Evolutionary conservation across 225 moss, liverwort and hornwort genomes (phyloP).

Genomic region (Polytrichum formosum): DNA sequence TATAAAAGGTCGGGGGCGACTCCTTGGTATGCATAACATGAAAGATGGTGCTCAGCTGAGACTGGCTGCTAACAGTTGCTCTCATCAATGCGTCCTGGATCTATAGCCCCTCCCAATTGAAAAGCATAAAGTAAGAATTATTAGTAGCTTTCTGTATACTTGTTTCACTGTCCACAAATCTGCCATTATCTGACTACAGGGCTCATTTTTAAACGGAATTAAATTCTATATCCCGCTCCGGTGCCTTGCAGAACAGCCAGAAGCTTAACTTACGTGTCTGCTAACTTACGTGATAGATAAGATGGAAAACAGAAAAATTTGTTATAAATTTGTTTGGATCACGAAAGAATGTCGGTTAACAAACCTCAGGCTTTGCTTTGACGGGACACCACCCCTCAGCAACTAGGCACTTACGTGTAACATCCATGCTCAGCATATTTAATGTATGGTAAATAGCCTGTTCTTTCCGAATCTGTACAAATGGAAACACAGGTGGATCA

Average conservation of each 20-base stretch:
- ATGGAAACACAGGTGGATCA: no score
- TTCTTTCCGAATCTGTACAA: slow-evolving; percentile 68
- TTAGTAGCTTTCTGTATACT: neutral
- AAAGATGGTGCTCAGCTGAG: slow-evolving; percentile 78
- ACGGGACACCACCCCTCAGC: slow-evolving; percentile 95
- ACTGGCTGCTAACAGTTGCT: slow-evolving; percentile 79
- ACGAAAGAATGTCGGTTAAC: neutral
- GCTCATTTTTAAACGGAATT: no score
- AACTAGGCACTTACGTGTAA: slow-evolving; percentile 87
- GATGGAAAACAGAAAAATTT: no score
- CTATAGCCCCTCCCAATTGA: slow-evolving; percentile 35
- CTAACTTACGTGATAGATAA: no score
- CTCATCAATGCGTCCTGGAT: slow-evolving; percentile 87
- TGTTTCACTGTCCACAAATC: no score
- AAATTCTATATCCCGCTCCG: no score
- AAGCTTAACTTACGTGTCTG: no score
- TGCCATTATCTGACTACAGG: no score
- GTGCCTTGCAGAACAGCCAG: no score
- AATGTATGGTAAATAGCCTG: slow-evolving; percentile 83
- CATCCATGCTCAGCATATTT: slow-evolving; percentile 89
- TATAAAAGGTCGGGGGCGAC: slow-evolving; percentile 78
- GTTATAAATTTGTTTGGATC: no score
- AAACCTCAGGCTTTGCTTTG: slow-evolving; percentile 69
- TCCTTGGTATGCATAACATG: slow-evolving; percentile 81
- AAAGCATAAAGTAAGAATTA: slow-evolving; percentile 1